A percentile compares a stretch with the other conserved stretches of the same genome.
Evolutionary conservation across 179 eudicot genomes (phyloP).

Genomic region (Heliamphora pulchella): DNA sequence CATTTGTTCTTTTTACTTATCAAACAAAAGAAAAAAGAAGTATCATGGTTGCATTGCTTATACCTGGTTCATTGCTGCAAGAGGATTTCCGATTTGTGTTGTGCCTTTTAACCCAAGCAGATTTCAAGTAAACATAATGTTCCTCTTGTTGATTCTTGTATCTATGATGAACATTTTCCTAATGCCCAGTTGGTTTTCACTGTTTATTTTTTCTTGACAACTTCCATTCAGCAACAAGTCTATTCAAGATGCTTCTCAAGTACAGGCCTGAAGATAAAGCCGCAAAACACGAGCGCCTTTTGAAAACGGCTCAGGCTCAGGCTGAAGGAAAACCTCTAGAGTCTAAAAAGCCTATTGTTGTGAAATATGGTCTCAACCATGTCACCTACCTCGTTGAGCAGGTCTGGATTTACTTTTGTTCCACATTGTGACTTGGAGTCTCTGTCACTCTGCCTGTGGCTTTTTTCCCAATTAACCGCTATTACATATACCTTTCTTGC

Average conservation of each 20-base stretch:
- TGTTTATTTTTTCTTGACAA: no score
- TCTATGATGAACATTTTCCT: background rate
- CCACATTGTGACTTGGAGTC: no score
- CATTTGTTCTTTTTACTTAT: background rate
- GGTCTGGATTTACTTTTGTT: constrained; percentile 26
- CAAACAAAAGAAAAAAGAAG: no score
- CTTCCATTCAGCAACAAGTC: constrained; percentile 47
- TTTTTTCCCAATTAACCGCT: background rate
- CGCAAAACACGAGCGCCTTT: constrained; percentile 78
- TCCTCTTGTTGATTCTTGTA: background rate
- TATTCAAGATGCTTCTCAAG: constrained; percentile 80
- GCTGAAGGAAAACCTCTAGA: constrained; percentile 73
- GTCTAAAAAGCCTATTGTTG: constrained; percentile 81
- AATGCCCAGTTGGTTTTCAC: no score
- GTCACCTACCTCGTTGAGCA: constrained; percentile 83
- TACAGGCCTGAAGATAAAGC: constrained; percentile 88
- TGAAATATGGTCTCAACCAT: constrained; percentile 89
- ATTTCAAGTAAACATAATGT: no score
- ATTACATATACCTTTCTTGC: constrained; percentile 11
- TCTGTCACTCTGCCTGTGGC: background rate
- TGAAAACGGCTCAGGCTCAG: constrained; percentile 82
- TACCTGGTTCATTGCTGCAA: no score
- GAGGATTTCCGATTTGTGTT: background rate
- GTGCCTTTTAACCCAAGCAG: background rate
- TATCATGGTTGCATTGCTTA: no score